Evolutionary conservation across 257 asterid species (phyloP), one percentile per base, ranked within the genome.

Genomic region (Avicennia marina): DNA sequence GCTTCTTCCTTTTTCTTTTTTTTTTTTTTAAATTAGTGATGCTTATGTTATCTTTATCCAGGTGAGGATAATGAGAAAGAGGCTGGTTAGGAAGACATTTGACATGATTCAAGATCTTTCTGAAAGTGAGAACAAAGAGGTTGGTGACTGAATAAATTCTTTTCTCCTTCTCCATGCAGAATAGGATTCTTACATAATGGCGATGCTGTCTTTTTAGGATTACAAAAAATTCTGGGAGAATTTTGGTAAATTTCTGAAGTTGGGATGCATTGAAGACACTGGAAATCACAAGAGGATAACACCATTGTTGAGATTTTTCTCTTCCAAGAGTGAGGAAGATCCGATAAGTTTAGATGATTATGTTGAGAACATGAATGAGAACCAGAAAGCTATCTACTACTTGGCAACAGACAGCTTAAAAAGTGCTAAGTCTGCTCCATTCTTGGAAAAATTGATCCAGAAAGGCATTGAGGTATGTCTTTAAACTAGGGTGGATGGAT

Each of bases 21-120:
- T n/a, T n/a, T n/a, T n/a, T n/a, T n/a, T n/a, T n/a, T n/a, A 19
- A 51, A 7, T 25, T 49, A 58, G 10, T 54, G 27, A 11, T 43
- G 15, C 25, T 46, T 62, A 6, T 31, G 56, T 42, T 59, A 65
- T 32, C 43, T 65, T 40, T 10, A 63, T 67, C 66, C 73, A 86
- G 99, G 96, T 93, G 27, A 85, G 99, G 72, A 93, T 93, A 70
- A 89, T 93, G 99, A 84, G 82, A 73, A 93, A 93, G 78, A 82
- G 99, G 50, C 95, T 86, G 42, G 99, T 93, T 20, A 86, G 99
- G 78, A 93, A 93, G 69, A 73, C 99, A 68, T 93, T 89, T 56
- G 97, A 93, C 80, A 93, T 93, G 99, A 93, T 93, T 78, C 99
- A 93, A 66, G 99, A 89, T 61, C 94, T 93, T 63, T 65, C 99